phyloP scores from a whole-genome alignment of 495 filamentous ascomycete species.

The Umbilicaria muhlenbergii region DNA sequence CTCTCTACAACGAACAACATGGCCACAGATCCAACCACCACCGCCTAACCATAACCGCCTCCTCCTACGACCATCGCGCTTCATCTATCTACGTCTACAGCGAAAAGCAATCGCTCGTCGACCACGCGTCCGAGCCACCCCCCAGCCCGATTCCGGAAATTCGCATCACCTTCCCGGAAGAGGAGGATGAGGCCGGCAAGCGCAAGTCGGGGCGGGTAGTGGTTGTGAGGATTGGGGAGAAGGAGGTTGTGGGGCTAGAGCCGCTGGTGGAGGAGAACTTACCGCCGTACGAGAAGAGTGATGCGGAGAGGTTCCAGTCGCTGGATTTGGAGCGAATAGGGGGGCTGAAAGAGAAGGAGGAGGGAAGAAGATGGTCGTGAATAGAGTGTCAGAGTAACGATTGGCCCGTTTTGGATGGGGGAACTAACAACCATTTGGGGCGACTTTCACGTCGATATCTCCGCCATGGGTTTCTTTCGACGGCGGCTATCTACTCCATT shows the following conservation, averaged over 20 bases:
- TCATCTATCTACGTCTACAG: conserved; percentile 60
- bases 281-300: conserved; percentile 72
- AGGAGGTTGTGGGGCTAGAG: conserved; percentile 68
- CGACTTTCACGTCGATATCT: too few relatives aligned
- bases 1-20: conserved; percentile 37
- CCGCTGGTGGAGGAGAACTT: conserved; percentile 63
- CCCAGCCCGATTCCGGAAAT: conserved; percentile 87
- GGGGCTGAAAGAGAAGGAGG: conserved; percentile 79
- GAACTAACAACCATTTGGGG: too few relatives aligned
- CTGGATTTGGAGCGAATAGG: conserved; percentile 91
- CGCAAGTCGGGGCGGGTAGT: conserved; percentile 75
- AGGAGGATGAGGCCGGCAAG: conserved; percentile 67
- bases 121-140: conserved; percentile 58
- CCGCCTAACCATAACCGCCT: conserved; percentile 46
- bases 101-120: conserved; percentile 56
- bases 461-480: too few relatives aligned
- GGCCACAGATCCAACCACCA: conserved; percentile 36
- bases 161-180: conserved; percentile 95
- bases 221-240: conserved; percentile 84
- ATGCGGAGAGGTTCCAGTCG: conserved; percentile 69
- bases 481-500: too few relatives aligned
- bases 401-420: too few relatives aligned
- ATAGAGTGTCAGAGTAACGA: too few relatives aligned
- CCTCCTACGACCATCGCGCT: conserved; percentile 32
- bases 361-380: background rate